Conservation (phyloP, 257 asterid genomes). For the Fraxinus anomala region DNA sequence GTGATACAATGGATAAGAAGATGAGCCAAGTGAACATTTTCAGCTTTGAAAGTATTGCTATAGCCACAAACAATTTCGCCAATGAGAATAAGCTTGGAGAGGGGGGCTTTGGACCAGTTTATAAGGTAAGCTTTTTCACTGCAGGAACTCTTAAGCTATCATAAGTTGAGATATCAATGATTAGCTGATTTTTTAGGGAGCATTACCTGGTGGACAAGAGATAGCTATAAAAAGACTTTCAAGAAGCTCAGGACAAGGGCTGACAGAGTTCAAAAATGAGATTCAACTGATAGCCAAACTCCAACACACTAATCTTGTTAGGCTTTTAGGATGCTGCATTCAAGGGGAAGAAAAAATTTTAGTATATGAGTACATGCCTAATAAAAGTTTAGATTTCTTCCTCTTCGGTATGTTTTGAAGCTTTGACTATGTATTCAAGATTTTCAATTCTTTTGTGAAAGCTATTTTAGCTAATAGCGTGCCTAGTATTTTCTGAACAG, state of each 20-base stretch:
- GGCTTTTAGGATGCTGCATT: slow-evolving; percentile 26
- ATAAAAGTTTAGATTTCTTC: slow-evolving; percentile 40
- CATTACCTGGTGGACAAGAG: slow-evolving; percentile 21
- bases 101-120: slow-evolving; percentile 43
- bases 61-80: slow-evolving; percentile 37
- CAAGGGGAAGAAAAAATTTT: slow-evolving; percentile 26
- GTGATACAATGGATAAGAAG: slow-evolving; percentile 15
- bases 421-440: not conserved
- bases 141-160: not conserved
- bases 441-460: slow-evolving; percentile 4
- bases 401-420: slow-evolving; percentile 27
- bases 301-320: slow-evolving; percentile 28
- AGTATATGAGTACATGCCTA: slow-evolving; percentile 41
- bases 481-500: not conserved
- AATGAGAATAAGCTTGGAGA: slow-evolving; percentile 32
- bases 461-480: not conserved
- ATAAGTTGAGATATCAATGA: not conserved
- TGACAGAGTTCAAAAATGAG: slow-evolving; percentile 30
- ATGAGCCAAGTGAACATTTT: slow-evolving; percentile 27
- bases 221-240: slow-evolving; percentile 31
- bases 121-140: slow-evolving; percentile 28
- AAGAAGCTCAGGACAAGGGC: slow-evolving; percentile 28
- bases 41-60: slow-evolving; percentile 23
- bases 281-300: slow-evolving; percentile 28
- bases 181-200: slow-evolving; percentile 6